phyloP scores from a whole-genome alignment of 164 flowering plant genomes.

The Echeveria elegans region DNA sequence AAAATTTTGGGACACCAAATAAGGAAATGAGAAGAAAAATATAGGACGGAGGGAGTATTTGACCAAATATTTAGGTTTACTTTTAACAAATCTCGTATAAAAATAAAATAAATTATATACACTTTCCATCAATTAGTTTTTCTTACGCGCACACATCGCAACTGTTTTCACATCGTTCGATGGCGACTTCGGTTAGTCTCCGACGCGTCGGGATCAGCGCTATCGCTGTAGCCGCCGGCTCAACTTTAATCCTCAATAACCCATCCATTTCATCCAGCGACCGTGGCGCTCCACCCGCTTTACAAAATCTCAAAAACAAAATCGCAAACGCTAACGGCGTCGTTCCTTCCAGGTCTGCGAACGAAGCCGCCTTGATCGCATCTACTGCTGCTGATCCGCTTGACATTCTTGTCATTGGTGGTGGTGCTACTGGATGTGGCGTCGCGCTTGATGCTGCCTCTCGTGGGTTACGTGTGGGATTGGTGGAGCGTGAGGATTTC shows the following conservation, averaged over 20 bases:
- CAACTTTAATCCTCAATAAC: slow-evolving; percentile 24
- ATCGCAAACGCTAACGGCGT: slow-evolving; percentile 41
- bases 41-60: too few relatives aligned
- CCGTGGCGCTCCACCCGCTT: slow-evolving; percentile 25
- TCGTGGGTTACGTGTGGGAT: slow-evolving; percentile 85
- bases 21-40: too few relatives aligned
- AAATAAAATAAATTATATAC: too few relatives aligned
- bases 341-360: slow-evolving; percentile 57
- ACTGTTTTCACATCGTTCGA: not conserved
- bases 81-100: too few relatives aligned
- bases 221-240: slow-evolving; percentile 23
- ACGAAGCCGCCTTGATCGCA: slow-evolving; percentile 56
- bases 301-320: slow-evolving; percentile 30
- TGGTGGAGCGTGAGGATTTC: slow-evolving; percentile 97
- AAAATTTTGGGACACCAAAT: too few relatives aligned
- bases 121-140: too few relatives aligned
- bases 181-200: slow-evolving; percentile 54
- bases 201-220: slow-evolving; percentile 31
- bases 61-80: too few relatives aligned
- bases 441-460: slow-evolving; percentile 85
- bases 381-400: slow-evolving; percentile 55
- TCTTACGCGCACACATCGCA: not conserved
- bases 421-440: slow-evolving; percentile 95
- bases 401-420: slow-evolving; percentile 87
- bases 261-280: slow-evolving; percentile 35